Evolutionary conservation across 257 asterid genomes (phyloP).

Genomic region (Lycium barbarum): DNA sequence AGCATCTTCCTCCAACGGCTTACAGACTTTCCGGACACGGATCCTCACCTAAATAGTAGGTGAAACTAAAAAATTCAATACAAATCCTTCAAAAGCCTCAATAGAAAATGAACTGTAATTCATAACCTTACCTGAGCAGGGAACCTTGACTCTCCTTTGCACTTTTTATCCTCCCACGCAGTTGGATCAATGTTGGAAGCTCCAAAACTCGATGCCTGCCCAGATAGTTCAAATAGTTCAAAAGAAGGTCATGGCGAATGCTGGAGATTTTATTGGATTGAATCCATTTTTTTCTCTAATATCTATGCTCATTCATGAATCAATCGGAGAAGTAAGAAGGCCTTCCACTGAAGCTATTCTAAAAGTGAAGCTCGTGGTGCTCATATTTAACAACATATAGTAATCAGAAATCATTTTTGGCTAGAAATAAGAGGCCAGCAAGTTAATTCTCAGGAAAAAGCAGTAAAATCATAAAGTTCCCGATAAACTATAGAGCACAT

Average conservation of each 20-base stretch:
- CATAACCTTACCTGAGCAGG: conserved; percentile 84
- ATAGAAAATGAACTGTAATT: neutral
- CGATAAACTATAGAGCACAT: neutral
- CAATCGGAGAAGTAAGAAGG: neutral
- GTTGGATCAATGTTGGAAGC: conserved; percentile 98
- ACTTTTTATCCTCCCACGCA: conserved; percentile 98
- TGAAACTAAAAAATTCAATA: conserved; percentile 31
- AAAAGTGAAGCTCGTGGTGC: neutral
- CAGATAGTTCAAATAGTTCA: conserved; percentile 19
- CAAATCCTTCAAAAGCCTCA: neutral
- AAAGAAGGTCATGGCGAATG: neutral
- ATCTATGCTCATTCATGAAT: neutral
- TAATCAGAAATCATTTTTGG: neutral
- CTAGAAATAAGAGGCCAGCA: neutral
- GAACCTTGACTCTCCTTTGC: conserved; percentile 97
- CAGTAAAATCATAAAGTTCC: neutral
- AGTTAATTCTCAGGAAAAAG: neutral
- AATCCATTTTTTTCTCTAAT: neutral
- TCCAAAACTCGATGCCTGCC: conserved; percentile 85
- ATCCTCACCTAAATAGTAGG: conserved; percentile 67
- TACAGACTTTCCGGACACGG: conserved; percentile 76
- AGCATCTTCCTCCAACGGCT: conserved; percentile 92
- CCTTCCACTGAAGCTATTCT: neutral
- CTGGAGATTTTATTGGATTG: neutral
- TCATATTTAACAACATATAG: neutral